A percentile compares a stretch with the other conserved stretches of the same genome.
Conservation (phyloP, 805 yeast species). For the Kurtzmaniella fragi region DNA sequence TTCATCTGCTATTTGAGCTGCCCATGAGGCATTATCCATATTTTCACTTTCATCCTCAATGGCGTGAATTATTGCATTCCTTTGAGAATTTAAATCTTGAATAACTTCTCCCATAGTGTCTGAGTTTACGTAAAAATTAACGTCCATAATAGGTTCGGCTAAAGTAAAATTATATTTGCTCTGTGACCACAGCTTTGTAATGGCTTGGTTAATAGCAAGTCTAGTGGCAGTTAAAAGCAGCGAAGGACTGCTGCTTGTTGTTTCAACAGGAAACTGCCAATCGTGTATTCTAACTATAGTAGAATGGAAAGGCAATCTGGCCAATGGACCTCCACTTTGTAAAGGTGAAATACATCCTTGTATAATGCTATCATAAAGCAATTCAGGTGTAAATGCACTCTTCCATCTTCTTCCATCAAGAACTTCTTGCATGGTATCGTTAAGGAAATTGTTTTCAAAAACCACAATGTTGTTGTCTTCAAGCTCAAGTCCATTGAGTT, state of each 20-base stretch:
- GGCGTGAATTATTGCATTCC: slow-evolving; percentile 69
- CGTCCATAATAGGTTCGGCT: slow-evolving; percentile 85
- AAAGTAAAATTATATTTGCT: slow-evolving; percentile 39
- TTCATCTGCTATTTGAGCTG: slow-evolving; percentile 50
- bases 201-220: slow-evolving; percentile 24
- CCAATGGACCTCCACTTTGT: slow-evolving; percentile 62
- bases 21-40: slow-evolving; percentile 40
- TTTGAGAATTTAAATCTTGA: slow-evolving; percentile 74
- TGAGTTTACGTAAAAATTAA: slow-evolving; percentile 60
- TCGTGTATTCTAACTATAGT: slow-evolving; percentile 47
- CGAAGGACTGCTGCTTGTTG: slow-evolving; percentile 27
- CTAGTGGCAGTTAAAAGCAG: slow-evolving; percentile 41
- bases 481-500: slow-evolving; percentile 33
- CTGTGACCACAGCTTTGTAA: slow-evolving; percentile 15
- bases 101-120: slow-evolving; percentile 77
- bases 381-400: slow-evolving; percentile 39
- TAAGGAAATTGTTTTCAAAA: slow-evolving; percentile 27
- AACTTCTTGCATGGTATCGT: slow-evolving; percentile 17
- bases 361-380: slow-evolving; percentile 47
- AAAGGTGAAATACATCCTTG: slow-evolving; percentile 59
- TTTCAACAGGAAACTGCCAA: slow-evolving; percentile 54
- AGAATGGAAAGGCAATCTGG: slow-evolving; percentile 56
- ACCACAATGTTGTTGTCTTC: slow-evolving; percentile 48
- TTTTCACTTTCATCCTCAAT: slow-evolving; percentile 59
- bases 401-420: slow-evolving; percentile 45